phyloP scores from a whole-genome alignment of 192 early-diverging fungal genomes.

The Coemansia furcata region DNA sequence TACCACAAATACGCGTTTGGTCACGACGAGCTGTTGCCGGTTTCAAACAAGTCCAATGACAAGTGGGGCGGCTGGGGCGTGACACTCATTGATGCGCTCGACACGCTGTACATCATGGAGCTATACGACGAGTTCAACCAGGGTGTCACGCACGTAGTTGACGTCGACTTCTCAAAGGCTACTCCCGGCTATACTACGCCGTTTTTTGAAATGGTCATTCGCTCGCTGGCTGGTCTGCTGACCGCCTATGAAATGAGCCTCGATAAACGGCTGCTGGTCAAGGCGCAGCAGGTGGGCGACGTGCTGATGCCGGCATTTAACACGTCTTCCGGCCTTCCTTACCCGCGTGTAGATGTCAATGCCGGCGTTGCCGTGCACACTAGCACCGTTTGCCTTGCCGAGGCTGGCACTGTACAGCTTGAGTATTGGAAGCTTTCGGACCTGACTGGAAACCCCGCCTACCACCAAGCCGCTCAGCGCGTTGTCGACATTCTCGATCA shows the following conservation, averaged over 20 bases:
- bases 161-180: constrained; percentile 58
- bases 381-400: constrained; percentile 53
- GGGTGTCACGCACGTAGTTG: constrained; percentile 64
- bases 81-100: constrained; percentile 84
- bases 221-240: constrained; percentile 77
- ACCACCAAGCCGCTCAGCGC: constrained; percentile 57
- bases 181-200: constrained; percentile 50
- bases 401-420: constrained; percentile 75
- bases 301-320: constrained; percentile 72
- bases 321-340: constrained; percentile 71
- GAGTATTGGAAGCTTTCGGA: constrained; percentile 82
- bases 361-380: constrained; percentile 21
- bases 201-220: constrained; percentile 85
- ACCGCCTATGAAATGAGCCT: constrained; percentile 80
- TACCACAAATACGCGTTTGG: constrained; percentile 49
- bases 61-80: constrained; percentile 55
- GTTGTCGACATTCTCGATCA: constrained; percentile 57
- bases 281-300: constrained; percentile 69
- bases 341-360: constrained; percentile 59
- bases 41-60: constrained; percentile 40
- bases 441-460: constrained; percentile 69
- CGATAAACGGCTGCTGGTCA: constrained; percentile 65
- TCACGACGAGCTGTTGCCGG: constrained; percentile 50
- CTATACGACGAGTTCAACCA: constrained; percentile 74
- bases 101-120: constrained; percentile 85